Percentiles rank a stretch among this genome's conserved stretches.
These are phyloP conservation scores for Truncatella angustata DNA, from an alignment of 2,329 filamentous ascomycete genomes.

Conservation along the genomic window DNA sequence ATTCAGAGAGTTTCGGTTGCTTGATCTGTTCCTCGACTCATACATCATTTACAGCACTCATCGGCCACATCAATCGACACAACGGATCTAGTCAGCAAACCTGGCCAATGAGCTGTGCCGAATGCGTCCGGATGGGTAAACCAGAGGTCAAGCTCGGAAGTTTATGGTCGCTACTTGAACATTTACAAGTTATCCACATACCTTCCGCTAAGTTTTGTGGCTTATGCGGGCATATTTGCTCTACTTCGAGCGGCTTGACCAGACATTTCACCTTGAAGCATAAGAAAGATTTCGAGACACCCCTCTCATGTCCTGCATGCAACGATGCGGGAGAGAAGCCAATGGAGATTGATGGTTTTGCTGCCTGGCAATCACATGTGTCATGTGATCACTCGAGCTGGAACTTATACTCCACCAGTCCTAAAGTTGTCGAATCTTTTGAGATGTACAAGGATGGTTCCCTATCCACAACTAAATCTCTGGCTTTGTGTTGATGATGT, in stretches of 20 bases:
- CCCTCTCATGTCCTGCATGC: background rate
- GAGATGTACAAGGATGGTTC: background rate
- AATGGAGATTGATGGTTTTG: background rate
- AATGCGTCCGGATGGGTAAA: background rate
- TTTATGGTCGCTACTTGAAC: background rate
- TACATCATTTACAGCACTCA: background rate
- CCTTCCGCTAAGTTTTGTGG: background rate
- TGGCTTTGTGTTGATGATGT: too few species aligned
- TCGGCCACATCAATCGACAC: background rate
- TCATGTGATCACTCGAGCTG: background rate
- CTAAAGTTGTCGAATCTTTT: background rate
- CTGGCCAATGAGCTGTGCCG: background rate
- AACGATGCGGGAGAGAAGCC: background rate
- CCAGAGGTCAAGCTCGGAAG: background rate
- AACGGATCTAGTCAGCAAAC: background rate
- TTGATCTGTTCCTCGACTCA: background rate
- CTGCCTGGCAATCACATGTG: background rate
- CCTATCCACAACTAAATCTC: background rate
- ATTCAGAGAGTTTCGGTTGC: background rate
- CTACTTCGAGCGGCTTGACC: background rate
- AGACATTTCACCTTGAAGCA: background rate
- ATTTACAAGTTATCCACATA: background rate
- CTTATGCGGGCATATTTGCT: background rate
- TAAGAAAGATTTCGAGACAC: background rate
- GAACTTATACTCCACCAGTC: background rate